These are phyloP conservation scores for Globisporangium abappressorium DNA, from an alignment of 352 stramenopile genomes.

Conservation along the genomic window DNA sequence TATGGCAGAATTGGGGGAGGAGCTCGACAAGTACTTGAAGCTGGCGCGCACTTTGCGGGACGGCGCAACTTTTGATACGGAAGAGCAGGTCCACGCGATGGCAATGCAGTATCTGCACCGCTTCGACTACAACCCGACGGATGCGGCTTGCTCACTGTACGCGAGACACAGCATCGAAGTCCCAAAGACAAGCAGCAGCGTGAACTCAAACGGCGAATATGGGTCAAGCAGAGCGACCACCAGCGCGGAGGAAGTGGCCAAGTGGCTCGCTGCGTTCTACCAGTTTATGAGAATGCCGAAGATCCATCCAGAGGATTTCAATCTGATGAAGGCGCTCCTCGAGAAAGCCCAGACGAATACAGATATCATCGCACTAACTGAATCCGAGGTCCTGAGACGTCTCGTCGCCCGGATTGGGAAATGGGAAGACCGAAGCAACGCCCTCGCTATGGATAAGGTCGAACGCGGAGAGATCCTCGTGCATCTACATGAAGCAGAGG, in stretches of 20 bases:
- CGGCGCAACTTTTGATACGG: conserved; percentile 74
- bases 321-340: conserved; percentile 38
- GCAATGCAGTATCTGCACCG: conserved; percentile 78
- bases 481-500: conserved; percentile 56
- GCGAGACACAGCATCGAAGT: conserved; percentile 80
- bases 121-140: conserved; percentile 76
- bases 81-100: conserved; percentile 67
- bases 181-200: conserved; percentile 25
- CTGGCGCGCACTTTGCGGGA: conserved; percentile 70
- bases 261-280: conserved; percentile 71
- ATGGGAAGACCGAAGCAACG: conserved; percentile 46
- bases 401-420: conserved; percentile 48
- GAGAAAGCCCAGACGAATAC: conserved; percentile 25
- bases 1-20: conserved; percentile 39
- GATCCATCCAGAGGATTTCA: conserved; percentile 40
- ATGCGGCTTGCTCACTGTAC: conserved; percentile 79
- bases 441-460: conserved; percentile 27
- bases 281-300: conserved; percentile 38
- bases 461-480: conserved; percentile 46
- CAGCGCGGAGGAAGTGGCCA: conserved; percentile 40
- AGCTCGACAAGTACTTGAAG: conserved; percentile 81
- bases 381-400: conserved; percentile 53
- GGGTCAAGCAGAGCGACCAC: conserved; percentile 1
- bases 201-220: neutral
- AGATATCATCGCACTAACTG: conserved; percentile 35